Base-by-base conservation (phyloP, 805 yeast genomes). In the Candida peoriensis region DNA sequence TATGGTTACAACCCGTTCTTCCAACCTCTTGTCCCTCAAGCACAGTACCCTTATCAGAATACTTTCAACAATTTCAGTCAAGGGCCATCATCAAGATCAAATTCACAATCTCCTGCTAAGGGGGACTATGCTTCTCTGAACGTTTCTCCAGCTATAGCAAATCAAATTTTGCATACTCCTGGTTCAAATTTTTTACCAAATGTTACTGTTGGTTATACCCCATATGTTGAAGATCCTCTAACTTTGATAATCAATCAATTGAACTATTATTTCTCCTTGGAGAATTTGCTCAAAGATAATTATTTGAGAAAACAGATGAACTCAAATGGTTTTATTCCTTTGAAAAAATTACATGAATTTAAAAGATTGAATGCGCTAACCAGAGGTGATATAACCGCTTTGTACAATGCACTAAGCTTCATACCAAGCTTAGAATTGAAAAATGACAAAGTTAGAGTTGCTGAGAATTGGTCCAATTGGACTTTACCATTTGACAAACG, bases 241-340 rank as follows among this genome's bases (percentile, higher is more conserved):
- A 33, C 43, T 2, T 19, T 39, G 13, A 59, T 70, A 21, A 54
- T 72, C 7, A 58, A 57, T 58, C 97, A 90, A 65, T 66, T 89
- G 38, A 89, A 83, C 50, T 93, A 90, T 67, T 93, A 93, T 61
- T 84, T 93, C 63, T 81, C 95, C 16, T 70, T 78, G 31, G 96
- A 87, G 48, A 93, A 93, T 59, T 72, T 93, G 60, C 65, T 81
- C 47, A 83, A 84, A 60, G 98, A 93, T 63, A 64, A 78, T 28
- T 90, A 65, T 56, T 69, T 93, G 61, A 78, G 95, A 63, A 73
- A 76, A 45, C 82, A 82, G 50, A 83, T 90, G 94, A 75, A 80
- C 58, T 55, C 74, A 20, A 65, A 74, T 36, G 96, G 96, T 5
- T 78, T 78, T 64, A 74, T 88, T 34, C 78, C 82, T 17, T 60